Evolutionary conservation across 2,329 filamentous ascomycete genomes (phyloP), one percentile per base, ranked within the genome.

Genomic region (Fusarium drepaniforme): DNA sequence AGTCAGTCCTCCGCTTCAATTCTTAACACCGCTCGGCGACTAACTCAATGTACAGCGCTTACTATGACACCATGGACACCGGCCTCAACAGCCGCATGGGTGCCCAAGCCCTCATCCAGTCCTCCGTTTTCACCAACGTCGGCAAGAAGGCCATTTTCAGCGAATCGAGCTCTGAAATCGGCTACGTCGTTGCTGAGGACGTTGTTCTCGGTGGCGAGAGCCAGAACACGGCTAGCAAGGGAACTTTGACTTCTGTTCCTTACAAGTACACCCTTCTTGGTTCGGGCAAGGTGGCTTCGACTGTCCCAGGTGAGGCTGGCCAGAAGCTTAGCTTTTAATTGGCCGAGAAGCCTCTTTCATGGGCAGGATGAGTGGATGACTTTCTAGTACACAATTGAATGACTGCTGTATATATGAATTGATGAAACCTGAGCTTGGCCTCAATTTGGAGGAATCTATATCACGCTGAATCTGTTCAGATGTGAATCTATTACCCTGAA

Each of bases 101-200:
- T 3, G 76, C 76, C 1, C 77, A 78, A 11, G 75, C 73, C 1
- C 68, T 78, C 0, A 78, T 78, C 0, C 76, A 78, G 30, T 73
- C 68, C 3, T 78, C 77, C 1, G 76, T 77, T 0, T 78, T 78
- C 15, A 57, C 68, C 12, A 77, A 78, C 8, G 73, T 77, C 1
- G 76, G 76, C 9, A 78, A 78, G 51, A 78, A 78, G 33, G 76
- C 76, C 1, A 77, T 77, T n/a, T 77, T 73, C 16, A 77, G 68
- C 1, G 75, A 77, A 42, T 77, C 73, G 3, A 77, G 75, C 40
- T 21, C 33, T 0, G 57, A 76, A 2, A 57, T 67, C 0, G 74
- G 74, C 5, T 76, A 75, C 13, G 74, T 76, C 0, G 69, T 75
- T 2, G 69, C 74, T 0, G 62, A 76, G 21, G 74, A 76, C n/a